Percentiles rank a stretch among this genome's conserved stretches.
Evolutionary conservation across 139 green algal species (phyloP).

Genomic region (Chlamydomonas incerta): DNA sequence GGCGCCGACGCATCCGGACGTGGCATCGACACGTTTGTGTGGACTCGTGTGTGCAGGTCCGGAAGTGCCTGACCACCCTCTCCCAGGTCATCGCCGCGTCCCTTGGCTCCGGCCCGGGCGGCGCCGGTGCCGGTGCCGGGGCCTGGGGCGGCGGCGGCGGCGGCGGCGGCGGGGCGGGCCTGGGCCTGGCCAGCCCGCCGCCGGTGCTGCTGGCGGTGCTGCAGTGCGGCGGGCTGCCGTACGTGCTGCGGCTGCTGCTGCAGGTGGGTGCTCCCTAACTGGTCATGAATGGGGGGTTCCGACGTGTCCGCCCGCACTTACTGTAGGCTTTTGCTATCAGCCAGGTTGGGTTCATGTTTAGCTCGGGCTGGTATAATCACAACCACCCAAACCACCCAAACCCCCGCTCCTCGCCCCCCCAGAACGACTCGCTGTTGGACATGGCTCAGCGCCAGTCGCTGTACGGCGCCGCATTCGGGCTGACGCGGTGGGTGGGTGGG

Average conservation of each 20-base stretch:
- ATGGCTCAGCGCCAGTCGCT: conserved; percentile 24
- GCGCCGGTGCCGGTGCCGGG: no score
- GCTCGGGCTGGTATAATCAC: no score
- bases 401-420: no score
- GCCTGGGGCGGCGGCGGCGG: neutral
- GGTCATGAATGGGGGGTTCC: no score
- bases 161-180: neutral
- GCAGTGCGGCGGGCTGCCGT: conserved; percentile 35
- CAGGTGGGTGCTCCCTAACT: no score
- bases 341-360: no score
- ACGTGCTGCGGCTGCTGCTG: conserved; percentile 46
- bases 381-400: neutral
- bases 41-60: conserved; percentile 9
- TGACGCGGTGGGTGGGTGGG: neutral
- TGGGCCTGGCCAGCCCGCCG: neutral
- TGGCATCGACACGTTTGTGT: no score
- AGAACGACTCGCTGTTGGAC: conserved; percentile 56
- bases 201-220: conserved; percentile 31
- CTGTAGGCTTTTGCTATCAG: no score
- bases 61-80: neutral
- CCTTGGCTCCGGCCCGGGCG: neutral
- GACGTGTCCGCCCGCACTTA: no score
- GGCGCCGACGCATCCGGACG: no score
- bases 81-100: neutral
- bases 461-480: conserved; percentile 13